Conservation (phyloP, 2,329 filamentous ascomycete species). For the Nemania sp. region DNA sequence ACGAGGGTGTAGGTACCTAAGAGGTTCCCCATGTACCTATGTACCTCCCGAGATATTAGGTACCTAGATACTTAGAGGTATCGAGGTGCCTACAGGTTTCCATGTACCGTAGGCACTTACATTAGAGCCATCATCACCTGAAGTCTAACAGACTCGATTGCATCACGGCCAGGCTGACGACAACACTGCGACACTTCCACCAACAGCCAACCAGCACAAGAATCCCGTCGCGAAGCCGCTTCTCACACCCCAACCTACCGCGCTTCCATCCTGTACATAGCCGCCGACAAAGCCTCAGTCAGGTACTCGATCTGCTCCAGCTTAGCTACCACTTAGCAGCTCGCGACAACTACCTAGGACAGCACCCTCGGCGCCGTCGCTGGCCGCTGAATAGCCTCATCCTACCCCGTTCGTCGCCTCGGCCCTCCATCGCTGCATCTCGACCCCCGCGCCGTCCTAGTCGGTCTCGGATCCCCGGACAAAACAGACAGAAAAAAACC, state of each 20-base stretch:
- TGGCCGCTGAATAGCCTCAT: no score
- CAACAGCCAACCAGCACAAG: background rate
- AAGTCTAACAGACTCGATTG: constrained; percentile 6
- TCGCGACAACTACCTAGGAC: background rate
- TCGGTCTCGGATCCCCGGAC: no score
- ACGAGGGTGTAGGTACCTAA: no score
- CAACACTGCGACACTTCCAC: constrained; percentile 24
- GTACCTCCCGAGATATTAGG: no score
- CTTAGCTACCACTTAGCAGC: no score
- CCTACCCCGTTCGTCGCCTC: no score
- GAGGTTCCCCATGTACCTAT: no score
- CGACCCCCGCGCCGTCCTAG: background rate
- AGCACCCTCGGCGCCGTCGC: background rate
- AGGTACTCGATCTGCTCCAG: background rate
- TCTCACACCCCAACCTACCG: background rate
- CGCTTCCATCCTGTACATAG: background rate
- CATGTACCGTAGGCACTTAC: no score
- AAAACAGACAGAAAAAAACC: no score
- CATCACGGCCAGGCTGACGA: constrained; percentile 34
- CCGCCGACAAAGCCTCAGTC: background rate
- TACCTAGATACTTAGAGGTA: no score
- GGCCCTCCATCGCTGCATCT: background rate
- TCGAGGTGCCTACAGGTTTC: no score
- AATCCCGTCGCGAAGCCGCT: background rate
- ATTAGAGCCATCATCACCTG: background rate